Conservation (phyloP, 2,329 filamentous ascomycete species). For the Aspergillus piperis region DNA sequence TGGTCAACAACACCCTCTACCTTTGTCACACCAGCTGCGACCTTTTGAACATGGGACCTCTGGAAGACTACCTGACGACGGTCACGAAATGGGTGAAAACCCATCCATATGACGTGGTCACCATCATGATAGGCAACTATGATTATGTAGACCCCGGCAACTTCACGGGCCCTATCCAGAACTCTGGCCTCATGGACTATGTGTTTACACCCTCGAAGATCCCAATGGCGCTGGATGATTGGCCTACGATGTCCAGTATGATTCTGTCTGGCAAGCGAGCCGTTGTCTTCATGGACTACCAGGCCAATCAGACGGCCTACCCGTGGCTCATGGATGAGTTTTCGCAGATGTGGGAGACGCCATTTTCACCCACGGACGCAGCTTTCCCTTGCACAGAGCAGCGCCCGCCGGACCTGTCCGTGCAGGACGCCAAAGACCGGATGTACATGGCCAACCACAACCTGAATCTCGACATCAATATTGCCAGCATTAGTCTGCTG, state of each 20-base stretch:
- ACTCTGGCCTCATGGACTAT: constrained; percentile 70
- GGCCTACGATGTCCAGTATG: constrained; percentile 80
- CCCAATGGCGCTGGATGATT: constrained; percentile 72
- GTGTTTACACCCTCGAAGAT: constrained; percentile 71
- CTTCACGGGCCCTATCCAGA: constrained; percentile 69
- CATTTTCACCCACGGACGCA: constrained; percentile 71
- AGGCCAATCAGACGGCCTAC: constrained; percentile 73
- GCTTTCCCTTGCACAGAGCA: constrained; percentile 77
- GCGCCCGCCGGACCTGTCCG: constrained; percentile 68
- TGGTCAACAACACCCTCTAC: constrained; percentile 61
- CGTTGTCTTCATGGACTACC: constrained; percentile 82
- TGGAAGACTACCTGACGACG: constrained; percentile 69
- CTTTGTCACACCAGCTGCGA: constrained; percentile 87
- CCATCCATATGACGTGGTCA: constrained; percentile 85
- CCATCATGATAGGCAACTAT: constrained; percentile 81
- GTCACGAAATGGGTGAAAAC: constrained; percentile 71
- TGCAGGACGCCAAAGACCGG: constrained; percentile 57
- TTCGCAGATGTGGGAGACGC: constrained; percentile 85
- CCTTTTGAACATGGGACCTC: constrained; percentile 76
- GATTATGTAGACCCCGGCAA: constrained; percentile 67
- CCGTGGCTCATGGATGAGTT: constrained; percentile 90
- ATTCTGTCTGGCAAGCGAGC: constrained; percentile 71
- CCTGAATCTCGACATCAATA: constrained; percentile 73
- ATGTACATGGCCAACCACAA: constrained; percentile 92
- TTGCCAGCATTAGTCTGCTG: constrained; percentile 65